These are phyloP conservation scores for Leccinum angustisporum DNA, from an alignment of 1,284 basidiomycete genomes.

Conservation along the genomic window DNA sequence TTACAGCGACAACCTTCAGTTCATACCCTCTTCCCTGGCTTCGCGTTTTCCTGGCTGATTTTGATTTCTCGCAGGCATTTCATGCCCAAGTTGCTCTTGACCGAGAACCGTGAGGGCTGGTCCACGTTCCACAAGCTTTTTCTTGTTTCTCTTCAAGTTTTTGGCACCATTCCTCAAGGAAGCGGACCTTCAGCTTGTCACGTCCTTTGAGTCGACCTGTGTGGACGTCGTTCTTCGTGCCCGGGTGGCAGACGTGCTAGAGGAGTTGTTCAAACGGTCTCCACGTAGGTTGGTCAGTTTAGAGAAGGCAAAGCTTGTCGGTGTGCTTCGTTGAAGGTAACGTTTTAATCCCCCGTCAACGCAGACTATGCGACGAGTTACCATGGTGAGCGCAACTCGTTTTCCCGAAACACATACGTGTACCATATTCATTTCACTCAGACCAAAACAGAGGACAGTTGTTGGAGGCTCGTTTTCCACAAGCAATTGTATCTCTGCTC, in stretches of 20 bases:
- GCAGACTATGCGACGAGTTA: conserved; percentile 21
- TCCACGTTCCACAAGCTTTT: conserved; percentile 90
- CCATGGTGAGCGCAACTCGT: conserved; percentile 50
- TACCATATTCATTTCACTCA: conserved; percentile 15
- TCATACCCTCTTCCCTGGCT: conserved; percentile 96
- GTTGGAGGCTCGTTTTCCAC: conserved; percentile 67
- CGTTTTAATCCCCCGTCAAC: no score
- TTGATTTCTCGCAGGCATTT: conserved; percentile 95
- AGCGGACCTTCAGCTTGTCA: conserved; percentile 73
- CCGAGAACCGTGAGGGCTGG: conserved; percentile 92
- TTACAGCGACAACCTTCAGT: conserved; percentile 85
- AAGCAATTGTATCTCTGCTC: conserved; percentile 61
- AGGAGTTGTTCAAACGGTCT: conserved; percentile 26
- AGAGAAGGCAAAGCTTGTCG: conserved; percentile 30
- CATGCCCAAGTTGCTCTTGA: conserved; percentile 92
- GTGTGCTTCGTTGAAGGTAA: conserved; percentile 35
- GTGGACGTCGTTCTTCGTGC: conserved; percentile 21
- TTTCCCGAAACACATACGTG: neutral
- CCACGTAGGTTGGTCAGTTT: conserved; percentile 24
- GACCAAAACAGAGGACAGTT: conserved; percentile 69
- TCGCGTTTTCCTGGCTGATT: conserved; percentile 98
- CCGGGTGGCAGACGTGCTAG: conserved; percentile 27
- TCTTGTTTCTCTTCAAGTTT: conserved; percentile 93
- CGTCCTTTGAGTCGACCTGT: conserved; percentile 31
- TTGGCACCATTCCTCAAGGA: conserved; percentile 88